A percentile compares a stretch with the other conserved stretches of the same genome.
Evolutionary conservation across 352 stramenopile species (phyloP).

Genomic region (Aphanomyces cochlioides): DNA sequence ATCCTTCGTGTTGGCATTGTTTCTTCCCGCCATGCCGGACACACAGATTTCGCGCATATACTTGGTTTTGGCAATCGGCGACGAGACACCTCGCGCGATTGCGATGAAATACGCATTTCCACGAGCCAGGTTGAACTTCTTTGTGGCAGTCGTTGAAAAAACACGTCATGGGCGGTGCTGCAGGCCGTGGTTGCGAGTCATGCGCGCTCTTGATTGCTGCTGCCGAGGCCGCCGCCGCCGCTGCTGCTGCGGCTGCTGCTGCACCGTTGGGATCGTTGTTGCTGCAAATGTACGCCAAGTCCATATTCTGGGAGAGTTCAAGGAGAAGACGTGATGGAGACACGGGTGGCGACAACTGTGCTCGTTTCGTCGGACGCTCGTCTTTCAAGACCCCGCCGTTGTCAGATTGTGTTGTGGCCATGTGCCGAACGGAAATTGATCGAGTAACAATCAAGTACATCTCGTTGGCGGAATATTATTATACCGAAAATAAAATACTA

Average conservation of each 20-base stretch:
- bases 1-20: conserved; percentile 16
- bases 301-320: background rate
- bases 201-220: background rate
- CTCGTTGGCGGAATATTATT: background rate
- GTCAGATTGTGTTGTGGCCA: conserved; percentile 2
- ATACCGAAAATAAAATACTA: too few species aligned
- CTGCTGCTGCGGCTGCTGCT: too few species aligned
- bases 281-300: conserved; percentile 1
- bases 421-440: background rate
- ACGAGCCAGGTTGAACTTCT: background rate
- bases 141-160: conserved; percentile 20
- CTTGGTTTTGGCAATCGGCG: conserved; percentile 13
- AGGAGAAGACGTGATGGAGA: background rate
- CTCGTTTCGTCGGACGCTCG: background rate
- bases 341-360: background rate
- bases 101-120: conserved; percentile 8
- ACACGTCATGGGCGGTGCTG: background rate
- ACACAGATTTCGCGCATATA: conserved; percentile 11
- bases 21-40: conserved; percentile 19
- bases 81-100: conserved; percentile 6
- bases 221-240: too few species aligned
- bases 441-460: conserved; percentile 1
- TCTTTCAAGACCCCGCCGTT: background rate
- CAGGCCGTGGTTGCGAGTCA: background rate
- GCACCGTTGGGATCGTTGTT: background rate